Conservation (phyloP, 2,329 filamentous ascomycete species). For the Neospermospora avenae region DNA sequence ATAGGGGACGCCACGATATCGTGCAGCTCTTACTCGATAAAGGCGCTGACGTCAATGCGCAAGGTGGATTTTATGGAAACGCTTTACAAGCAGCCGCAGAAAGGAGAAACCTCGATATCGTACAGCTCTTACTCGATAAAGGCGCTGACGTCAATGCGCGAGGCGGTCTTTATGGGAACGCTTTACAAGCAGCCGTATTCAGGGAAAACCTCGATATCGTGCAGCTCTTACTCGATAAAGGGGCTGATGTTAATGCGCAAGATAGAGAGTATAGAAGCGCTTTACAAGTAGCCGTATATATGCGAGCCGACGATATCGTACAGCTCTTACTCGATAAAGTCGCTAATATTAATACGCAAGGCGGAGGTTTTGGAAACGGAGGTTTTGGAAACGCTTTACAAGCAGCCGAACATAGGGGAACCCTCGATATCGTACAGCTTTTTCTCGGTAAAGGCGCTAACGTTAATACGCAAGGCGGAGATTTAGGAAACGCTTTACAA, state of each 20-base stretch:
- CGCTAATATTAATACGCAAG: not conserved
- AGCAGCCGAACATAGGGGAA: not conserved
- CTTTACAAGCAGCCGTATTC: no score
- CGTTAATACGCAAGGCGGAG: not conserved
- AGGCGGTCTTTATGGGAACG: no score
- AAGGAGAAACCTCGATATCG: no score
- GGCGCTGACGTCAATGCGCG: no score
- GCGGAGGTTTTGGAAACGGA: not conserved
- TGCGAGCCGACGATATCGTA: not conserved
- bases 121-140: no score
- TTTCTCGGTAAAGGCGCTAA: not conserved
- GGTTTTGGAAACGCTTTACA: no score
- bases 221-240: no score
- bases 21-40: not conserved
- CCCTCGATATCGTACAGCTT: not conserved
- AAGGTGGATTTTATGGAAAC: not conserved
- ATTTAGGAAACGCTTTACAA: not conserved
- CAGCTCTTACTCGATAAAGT: not conserved
- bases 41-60: not conserved
- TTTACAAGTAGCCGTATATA: not conserved
- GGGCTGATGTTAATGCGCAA: not conserved
- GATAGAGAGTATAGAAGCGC: not conserved
- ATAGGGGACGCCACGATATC: not conserved
- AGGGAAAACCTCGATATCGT: not conserved
- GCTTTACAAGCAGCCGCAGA: not conserved